Evolutionary conservation across 345 rosid genomes (phyloP).

Genomic region (Salix exigua): DNA sequence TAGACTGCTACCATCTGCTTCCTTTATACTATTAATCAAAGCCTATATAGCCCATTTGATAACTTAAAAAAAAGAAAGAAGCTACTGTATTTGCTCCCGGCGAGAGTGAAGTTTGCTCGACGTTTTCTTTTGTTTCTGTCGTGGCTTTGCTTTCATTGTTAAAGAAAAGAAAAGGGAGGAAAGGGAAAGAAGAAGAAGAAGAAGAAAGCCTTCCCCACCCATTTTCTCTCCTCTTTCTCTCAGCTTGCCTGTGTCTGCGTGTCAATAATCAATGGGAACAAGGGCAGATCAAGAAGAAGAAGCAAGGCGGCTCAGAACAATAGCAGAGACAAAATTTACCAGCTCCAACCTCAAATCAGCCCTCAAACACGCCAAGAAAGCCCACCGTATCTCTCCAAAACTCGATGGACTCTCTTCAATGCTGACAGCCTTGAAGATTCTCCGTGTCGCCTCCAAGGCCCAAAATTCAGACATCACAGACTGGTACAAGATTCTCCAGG

Average conservation of each 20-base stretch:
- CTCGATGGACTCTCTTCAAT: constrained; percentile 59
- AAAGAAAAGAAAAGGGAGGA: no score
- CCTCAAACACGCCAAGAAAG: constrained; percentile 54
- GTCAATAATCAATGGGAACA: constrained; percentile 7
- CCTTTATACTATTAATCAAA: no score
- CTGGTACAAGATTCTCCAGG: constrained; percentile 77
- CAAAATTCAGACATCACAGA: constrained; percentile 30
- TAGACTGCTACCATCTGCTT: no score
- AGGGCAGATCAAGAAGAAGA: constrained; percentile 37
- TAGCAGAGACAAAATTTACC: constrained; percentile 53
- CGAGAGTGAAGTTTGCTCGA: no score
- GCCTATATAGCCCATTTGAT: no score
- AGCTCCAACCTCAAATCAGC: constrained; percentile 55
- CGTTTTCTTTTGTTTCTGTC: no score
- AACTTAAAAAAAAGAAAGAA: no score
- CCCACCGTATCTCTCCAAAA: constrained; percentile 51
- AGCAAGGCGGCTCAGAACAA: constrained; percentile 46
- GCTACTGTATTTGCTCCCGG: no score
- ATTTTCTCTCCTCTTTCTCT: neutral
- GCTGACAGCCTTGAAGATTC: constrained; percentile 62
- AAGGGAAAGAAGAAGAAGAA: no score
- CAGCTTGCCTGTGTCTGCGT: neutral
- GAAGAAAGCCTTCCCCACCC: no score
- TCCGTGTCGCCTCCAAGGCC: constrained; percentile 36
- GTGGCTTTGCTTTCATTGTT: no score